Evolutionary conservation across 306 rosid genomes (phyloP).

Genomic region (Cicer pinnatifidum): DNA sequence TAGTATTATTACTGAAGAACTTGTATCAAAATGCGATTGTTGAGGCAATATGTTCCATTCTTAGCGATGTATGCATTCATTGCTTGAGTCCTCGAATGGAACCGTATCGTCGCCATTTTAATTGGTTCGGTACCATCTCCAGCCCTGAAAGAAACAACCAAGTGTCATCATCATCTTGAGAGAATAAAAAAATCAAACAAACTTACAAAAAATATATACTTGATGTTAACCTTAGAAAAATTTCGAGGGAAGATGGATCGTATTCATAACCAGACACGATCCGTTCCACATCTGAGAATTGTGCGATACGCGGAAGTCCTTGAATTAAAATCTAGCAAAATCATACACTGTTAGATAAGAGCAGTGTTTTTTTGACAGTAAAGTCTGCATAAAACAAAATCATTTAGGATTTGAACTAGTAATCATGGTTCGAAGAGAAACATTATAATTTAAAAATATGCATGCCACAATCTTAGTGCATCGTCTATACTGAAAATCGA

Average conservation of each 20-base stretch:
- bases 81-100: conserved; percentile 65
- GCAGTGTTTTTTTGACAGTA: conserved; percentile 21
- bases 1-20: conserved; percentile 69
- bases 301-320: conserved; percentile 59
- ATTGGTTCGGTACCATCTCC: conserved; percentile 38
- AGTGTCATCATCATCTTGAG: conserved; percentile 12
- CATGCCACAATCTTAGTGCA: not conserved
- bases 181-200: conserved; percentile 31
- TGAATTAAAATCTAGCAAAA: conserved; percentile 65
- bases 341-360: conserved; percentile 33
- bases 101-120: conserved; percentile 61
- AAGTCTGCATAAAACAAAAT: not conserved
- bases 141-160: conserved; percentile 53
- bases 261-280: conserved; percentile 62
- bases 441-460: not conserved
- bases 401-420: conserved; percentile 34
- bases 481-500: not conserved
- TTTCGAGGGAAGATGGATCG: conserved; percentile 54
- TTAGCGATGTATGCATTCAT: conserved; percentile 65
- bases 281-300: conserved; percentile 59
- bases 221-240: conserved; percentile 56
- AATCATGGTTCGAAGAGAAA: conserved; percentile 1
- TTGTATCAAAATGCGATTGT: conserved; percentile 56
- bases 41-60: conserved; percentile 67
- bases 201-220: conserved; percentile 5